These are phyloP conservation scores for Eremochloa ophiuroides DNA, from an alignment of 176 grass and related monocot species.

Conservation along the genomic window DNA sequence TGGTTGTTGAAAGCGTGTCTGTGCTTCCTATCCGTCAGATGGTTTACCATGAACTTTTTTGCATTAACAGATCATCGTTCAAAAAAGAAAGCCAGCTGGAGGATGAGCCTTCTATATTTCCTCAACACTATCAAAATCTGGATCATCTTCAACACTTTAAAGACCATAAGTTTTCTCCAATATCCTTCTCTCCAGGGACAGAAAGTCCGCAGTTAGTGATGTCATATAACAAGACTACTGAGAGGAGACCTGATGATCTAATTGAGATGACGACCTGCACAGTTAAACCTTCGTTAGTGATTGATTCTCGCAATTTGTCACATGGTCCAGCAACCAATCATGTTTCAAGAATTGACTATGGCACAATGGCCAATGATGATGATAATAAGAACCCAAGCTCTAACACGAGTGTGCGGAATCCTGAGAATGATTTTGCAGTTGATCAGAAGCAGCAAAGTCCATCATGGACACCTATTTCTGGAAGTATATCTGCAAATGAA, in stretches of 20 bases:
- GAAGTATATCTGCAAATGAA: slow-evolving; percentile 36
- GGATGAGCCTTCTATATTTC: slow-evolving; percentile 42
- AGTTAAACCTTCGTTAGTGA: slow-evolving; percentile 42
- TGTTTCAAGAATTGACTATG: slow-evolving; percentile 30
- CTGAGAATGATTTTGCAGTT: slow-evolving; percentile 23
- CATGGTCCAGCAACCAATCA: slow-evolving; percentile 22
- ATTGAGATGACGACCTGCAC: slow-evolving; percentile 37
- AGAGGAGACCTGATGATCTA: slow-evolving; percentile 33
- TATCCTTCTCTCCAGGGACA: slow-evolving; percentile 40
- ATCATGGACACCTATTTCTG: slow-evolving; percentile 22
- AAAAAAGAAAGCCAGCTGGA: slow-evolving; percentile 39
- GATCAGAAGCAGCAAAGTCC: slow-evolving; percentile 32
- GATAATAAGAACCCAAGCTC: slow-evolving; percentile 23
- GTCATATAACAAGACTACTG: slow-evolving; percentile 53
- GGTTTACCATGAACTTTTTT: background rate
- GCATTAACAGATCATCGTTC: slow-evolving; percentile 42
- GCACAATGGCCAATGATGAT: slow-evolving; percentile 14
- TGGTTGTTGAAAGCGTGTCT: background rate
- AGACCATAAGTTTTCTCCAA: slow-evolving; percentile 37
- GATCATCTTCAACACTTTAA: slow-evolving; percentile 34
- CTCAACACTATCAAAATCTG: slow-evolving; percentile 33
- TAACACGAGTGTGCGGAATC: slow-evolving; percentile 20
- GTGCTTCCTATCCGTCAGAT: slow-evolving; percentile 1
- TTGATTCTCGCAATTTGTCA: slow-evolving; percentile 30
- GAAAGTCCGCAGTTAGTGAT: slow-evolving; percentile 48